Evolutionary conservation across 345 rosid species (phyloP).

Genomic region (Barbarea vulgaris): DNA sequence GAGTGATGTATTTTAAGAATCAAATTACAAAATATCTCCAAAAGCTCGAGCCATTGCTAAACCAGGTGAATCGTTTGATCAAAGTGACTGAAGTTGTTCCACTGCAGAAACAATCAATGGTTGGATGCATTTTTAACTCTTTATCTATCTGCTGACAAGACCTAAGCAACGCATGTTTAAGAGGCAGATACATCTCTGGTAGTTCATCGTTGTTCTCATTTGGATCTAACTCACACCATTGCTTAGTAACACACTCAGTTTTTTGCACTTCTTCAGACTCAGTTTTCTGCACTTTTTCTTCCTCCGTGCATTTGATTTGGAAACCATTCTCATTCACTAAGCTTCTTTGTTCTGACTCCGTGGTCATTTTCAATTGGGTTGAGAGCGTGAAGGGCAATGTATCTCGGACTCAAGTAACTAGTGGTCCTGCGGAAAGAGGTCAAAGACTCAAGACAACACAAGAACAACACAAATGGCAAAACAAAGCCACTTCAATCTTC

Average conservation of each 20-base stretch:
- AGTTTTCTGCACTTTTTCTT: constrained; percentile 45
- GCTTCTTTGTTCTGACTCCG: constrained; percentile 41
- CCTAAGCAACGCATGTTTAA: constrained; percentile 68
- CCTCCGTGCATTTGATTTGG: constrained; percentile 39
- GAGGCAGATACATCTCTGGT: constrained; percentile 66
- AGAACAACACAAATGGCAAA: constrained; percentile 35
- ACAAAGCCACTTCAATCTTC: constrained; percentile 30
- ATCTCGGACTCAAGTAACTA: constrained; percentile 58
- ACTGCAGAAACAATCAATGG: constrained; percentile 96
- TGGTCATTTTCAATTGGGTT: constrained; percentile 57
- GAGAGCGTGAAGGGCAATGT: constrained; percentile 68
- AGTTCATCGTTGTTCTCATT: constrained; percentile 51
- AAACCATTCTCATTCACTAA: constrained; percentile 28
- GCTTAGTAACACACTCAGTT: constrained; percentile 49
- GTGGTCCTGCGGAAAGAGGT: constrained; percentile 37
- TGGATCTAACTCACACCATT: constrained; percentile 52
- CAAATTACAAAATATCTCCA: too few species aligned
- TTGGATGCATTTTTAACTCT: constrained; percentile 80
- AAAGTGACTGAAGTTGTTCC: constrained; percentile 91
- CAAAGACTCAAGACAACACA: constrained; percentile 40
- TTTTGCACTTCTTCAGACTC: too few species aligned
- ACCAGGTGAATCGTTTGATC: constrained; percentile 91
- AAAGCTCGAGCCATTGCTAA: constrained; percentile 99
- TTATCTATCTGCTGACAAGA: constrained; percentile 84
- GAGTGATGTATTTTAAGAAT: too few species aligned